phyloP scores from a whole-genome alignment of 768 basidiomycete species.

The Tylopilus sp. region DNA sequence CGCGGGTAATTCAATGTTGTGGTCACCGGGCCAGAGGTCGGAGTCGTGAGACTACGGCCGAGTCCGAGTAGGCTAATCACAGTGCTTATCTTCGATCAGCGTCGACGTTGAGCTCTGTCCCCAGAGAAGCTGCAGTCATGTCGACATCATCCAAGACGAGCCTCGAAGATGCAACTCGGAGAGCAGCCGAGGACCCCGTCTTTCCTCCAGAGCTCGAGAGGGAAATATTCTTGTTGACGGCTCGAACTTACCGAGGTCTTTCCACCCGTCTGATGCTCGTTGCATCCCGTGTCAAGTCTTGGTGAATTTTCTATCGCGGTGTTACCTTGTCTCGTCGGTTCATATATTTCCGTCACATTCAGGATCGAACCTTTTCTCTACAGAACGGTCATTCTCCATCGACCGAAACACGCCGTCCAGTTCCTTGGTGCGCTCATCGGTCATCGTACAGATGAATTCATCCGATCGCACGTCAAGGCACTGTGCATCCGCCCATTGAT shows the following conservation, averaged over 20 bases:
- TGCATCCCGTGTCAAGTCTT: conserved; percentile 13
- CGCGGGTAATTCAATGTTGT: too few species aligned
- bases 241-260: conserved; percentile 7
- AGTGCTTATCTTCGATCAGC: not conserved
- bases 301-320: conserved; percentile 7
- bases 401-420: conserved; percentile 1
- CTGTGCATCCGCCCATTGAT: conserved; percentile 18
- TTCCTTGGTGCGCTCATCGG: conserved; percentile 12
- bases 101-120: not conserved
- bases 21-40: too few species aligned
- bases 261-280: conserved; percentile 15
- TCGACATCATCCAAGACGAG: not conserved
- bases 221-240: conserved; percentile 16
- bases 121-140: too few species aligned
- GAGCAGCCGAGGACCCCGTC: not conserved
- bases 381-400: conserved; percentile 14
- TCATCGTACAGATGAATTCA: conserved; percentile 8
- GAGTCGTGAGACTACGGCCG: too few species aligned
- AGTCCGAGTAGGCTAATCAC: not conserved
- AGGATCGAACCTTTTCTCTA: conserved; percentile 25
- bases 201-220: conserved; percentile 21
- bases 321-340: not conserved
- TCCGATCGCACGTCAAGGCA: conserved; percentile 7
- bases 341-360: not conserved
- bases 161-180: not conserved